Evolutionary conservation across 2,329 filamentous ascomycete genomes (phyloP).

Genomic region (Paraphaeosphaeria sporulosa): DNA sequence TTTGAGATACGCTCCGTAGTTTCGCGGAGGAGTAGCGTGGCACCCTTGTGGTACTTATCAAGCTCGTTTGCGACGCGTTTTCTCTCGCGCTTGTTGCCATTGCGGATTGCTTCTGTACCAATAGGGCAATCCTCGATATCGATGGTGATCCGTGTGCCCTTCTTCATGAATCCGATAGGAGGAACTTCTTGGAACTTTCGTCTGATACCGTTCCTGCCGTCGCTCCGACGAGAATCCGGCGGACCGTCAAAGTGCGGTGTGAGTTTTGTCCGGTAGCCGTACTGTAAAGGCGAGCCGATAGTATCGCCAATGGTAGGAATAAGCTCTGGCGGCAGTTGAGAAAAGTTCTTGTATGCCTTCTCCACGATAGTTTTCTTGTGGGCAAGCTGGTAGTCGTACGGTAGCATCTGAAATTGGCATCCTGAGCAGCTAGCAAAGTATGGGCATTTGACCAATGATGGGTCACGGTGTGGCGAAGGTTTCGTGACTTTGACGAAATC

Average conservation of each 20-base stretch:
- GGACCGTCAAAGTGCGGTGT: constrained; percentile 95
- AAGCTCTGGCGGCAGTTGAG: constrained; percentile 75
- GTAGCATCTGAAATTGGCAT: constrained; percentile 97
- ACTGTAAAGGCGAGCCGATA: constrained; percentile 88
- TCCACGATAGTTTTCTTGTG: constrained; percentile 88
- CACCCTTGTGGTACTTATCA: constrained; percentile 76
- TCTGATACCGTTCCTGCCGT: constrained; percentile 60
- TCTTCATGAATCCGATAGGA: constrained; percentile 87
- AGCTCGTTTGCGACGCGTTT: constrained; percentile 75
- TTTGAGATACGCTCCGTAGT: constrained; percentile 74
- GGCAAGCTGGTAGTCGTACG: constrained; percentile 82
- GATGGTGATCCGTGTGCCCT: constrained; percentile 79
- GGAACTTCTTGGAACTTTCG: constrained; percentile 71
- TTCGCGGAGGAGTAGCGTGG: constrained; percentile 88
- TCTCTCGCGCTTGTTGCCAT: constrained; percentile 82
- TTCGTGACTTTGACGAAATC: constrained; percentile 82
- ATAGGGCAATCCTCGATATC: constrained; percentile 99
- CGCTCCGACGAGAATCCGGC: constrained; percentile 58
- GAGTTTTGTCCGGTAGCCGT: constrained; percentile 94
- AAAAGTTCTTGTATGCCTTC: constrained; percentile 92
- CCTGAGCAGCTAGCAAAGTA: constrained; percentile 89
- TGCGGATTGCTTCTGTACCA: constrained; percentile 82
- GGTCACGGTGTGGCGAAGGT: constrained; percentile 78
- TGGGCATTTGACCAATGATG: constrained; percentile 77
- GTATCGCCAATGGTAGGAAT: constrained; percentile 83